Percentiles rank a stretch among this genome's conserved stretches.
phyloP scores from a whole-genome alignment of 176 grass and related monocot species.

The Bonia amplexicaulis region DNA sequence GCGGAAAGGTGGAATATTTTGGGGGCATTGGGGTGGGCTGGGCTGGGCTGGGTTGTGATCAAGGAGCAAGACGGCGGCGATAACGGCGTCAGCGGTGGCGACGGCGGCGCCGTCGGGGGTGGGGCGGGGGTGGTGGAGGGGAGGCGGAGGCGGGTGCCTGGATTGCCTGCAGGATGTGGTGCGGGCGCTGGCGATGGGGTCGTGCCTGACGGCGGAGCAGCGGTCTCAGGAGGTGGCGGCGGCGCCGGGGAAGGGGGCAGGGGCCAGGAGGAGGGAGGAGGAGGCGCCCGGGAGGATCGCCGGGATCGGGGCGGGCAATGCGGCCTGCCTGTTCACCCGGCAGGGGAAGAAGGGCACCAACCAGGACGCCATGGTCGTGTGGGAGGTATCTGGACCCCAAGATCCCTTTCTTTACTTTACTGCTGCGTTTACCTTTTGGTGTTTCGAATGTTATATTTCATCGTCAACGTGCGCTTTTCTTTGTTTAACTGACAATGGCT shows the following conservation, averaged over 20 bases:
- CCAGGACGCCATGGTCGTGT: conserved; percentile 78
- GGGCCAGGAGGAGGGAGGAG: conserved; percentile 25
- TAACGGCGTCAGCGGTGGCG: conserved; percentile 9
- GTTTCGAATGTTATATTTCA: background rate
- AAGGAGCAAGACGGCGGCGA: conserved; percentile 6
- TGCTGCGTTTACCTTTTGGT: background rate
- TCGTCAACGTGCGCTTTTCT: background rate
- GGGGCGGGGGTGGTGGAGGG: background rate
- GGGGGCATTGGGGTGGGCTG: background rate
- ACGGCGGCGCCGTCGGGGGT: conserved; percentile 15
- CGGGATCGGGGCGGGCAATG: conserved; percentile 41
- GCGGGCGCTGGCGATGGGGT: conserved; percentile 31
- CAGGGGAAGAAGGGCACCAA: conserved; percentile 77
- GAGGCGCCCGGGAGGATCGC: conserved; percentile 30
- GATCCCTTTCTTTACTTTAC: background rate
- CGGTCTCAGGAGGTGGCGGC: background rate
- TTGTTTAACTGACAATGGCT: background rate
- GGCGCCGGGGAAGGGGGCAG: background rate
- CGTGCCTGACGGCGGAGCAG: conserved; percentile 31
- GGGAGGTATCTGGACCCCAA: conserved; percentile 49
- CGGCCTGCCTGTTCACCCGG: conserved; percentile 57
- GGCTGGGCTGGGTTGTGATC: background rate
- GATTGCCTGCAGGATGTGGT: conserved; percentile 40
- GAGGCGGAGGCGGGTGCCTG: conserved; percentile 20
- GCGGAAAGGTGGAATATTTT: background rate